Percentiles rank a stretch among this genome's conserved stretches.
phyloP scores from a whole-genome alignment of 257 asterid genomes.

The Salvia splendens region DNA sequence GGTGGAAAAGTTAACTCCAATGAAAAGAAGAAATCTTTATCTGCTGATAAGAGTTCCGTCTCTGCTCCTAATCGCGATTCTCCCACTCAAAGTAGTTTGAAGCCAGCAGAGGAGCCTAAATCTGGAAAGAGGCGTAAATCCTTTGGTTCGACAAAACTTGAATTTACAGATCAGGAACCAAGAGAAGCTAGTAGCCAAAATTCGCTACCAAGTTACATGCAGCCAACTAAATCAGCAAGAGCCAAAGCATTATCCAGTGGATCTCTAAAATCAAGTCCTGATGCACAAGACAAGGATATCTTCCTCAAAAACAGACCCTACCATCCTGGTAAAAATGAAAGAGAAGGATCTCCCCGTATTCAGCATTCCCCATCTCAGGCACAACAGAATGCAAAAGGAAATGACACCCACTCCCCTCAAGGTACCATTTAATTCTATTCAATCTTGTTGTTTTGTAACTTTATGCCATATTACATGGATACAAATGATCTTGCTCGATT shows the following conservation, averaged over 20 bases:
- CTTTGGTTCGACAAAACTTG: slow-evolving; percentile 61
- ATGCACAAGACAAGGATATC: slow-evolving; percentile 66
- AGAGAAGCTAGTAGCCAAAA: slow-evolving; percentile 67
- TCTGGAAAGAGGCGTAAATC: slow-evolving; percentile 70
- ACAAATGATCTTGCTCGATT: neutral
- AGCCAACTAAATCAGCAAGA: slow-evolving; percentile 92
- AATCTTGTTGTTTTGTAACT: neutral
- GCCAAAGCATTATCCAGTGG: slow-evolving; percentile 75
- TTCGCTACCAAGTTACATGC: slow-evolving; percentile 94
- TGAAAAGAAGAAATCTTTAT: slow-evolving; percentile 47
- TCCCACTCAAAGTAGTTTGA: slow-evolving; percentile 48
- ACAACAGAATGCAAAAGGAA: slow-evolving; percentile 67
- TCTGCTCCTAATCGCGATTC: slow-evolving; percentile 50
- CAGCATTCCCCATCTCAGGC: slow-evolving; percentile 72
- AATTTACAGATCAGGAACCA: slow-evolving; percentile 68
- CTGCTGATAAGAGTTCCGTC: slow-evolving; percentile 47
- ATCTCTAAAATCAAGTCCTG: slow-evolving; percentile 91
- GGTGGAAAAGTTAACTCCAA: slow-evolving; percentile 50
- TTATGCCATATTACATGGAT: neutral
- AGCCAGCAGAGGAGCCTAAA: slow-evolving; percentile 56
- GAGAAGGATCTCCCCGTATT: slow-evolving; percentile 81
- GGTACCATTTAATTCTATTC: slow-evolving; percentile 49
- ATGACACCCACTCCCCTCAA: slow-evolving; percentile 71
- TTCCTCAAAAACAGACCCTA: slow-evolving; percentile 67
- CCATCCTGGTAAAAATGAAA: slow-evolving; percentile 61